A percentile compares a stretch with the other conserved stretches of the same genome.
phyloP scores from a whole-genome alignment of 2,329 filamentous ascomycete species.

The Lasiodiplodia theobromae region DNA sequence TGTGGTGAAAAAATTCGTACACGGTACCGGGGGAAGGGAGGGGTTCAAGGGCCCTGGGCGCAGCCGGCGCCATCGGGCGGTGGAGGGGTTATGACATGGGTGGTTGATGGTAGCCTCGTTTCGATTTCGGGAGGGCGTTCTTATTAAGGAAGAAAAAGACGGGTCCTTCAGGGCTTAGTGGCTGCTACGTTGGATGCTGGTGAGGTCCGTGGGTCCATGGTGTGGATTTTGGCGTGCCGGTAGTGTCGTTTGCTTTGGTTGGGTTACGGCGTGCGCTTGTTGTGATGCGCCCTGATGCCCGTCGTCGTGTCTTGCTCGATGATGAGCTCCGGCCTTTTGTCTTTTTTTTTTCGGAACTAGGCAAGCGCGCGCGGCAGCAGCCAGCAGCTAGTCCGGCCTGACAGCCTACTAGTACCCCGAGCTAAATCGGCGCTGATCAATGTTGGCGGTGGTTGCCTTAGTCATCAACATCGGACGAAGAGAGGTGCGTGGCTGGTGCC shows the following conservation, averaged over 20 bases:
- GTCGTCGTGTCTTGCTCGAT: neutral
- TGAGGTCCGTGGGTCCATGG: neutral
- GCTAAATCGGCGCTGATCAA: neutral
- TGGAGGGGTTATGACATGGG: neutral
- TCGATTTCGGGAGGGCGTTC: neutral
- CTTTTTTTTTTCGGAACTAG: neutral
- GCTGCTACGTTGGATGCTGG: neutral
- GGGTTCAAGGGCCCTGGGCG: neutral
- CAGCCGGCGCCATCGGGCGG: neutral
- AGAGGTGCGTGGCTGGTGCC: neutral
- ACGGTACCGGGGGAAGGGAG: neutral
- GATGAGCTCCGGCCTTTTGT: neutral
- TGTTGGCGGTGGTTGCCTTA: neutral
- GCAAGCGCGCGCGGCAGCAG: neutral
- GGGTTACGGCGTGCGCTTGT: no score
- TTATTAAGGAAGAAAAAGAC: constrained; percentile 1
- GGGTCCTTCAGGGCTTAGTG: neutral
- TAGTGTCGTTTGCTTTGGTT: neutral
- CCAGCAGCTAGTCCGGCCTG: neutral
- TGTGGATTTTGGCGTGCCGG: neutral
- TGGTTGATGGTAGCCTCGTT: neutral
- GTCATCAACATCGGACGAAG: neutral
- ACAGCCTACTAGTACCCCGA: neutral
- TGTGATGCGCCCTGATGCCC: neutral
- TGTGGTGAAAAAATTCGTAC: neutral